These are phyloP conservation scores for Phaeomoniella chlamydospora DNA, from an alignment of 2,329 filamentous ascomycete species.

Conservation along the genomic window DNA sequence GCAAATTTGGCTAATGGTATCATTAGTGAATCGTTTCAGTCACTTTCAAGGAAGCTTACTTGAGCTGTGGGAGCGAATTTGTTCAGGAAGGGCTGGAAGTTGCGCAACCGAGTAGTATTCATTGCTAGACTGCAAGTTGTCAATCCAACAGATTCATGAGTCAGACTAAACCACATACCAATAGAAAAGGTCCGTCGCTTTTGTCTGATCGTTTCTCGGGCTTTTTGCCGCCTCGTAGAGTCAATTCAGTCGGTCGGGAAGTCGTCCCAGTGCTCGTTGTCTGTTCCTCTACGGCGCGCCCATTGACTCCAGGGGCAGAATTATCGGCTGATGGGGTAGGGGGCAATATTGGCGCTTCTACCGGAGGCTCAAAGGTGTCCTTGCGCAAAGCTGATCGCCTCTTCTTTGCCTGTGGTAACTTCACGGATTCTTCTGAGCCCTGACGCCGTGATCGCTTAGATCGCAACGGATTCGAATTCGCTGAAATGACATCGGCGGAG, in stretches of 20 bases:
- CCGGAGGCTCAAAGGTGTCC: constrained; percentile 17
- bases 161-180: constrained; percentile 15
- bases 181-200: constrained; percentile 17
- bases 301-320: constrained; percentile 9
- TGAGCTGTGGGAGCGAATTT: constrained; percentile 37
- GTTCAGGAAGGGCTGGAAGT: constrained; percentile 67
- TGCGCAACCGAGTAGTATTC: constrained; percentile 75
- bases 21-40: constrained; percentile 1
- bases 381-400: constrained; percentile 27
- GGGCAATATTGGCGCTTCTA: constrained; percentile 11
- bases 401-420: constrained; percentile 29
- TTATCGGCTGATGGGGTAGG: constrained; percentile 7
- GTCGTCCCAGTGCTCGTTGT: constrained; percentile 6
- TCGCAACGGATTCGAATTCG: constrained; percentile 9
- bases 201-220: constrained; percentile 16
- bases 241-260: constrained; percentile 17
- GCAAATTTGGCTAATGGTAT: constrained; percentile 42
- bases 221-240: constrained; percentile 22
- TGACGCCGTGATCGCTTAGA: constrained; percentile 15
- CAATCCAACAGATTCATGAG: constrained; percentile 1
- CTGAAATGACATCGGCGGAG: constrained; percentile 9
- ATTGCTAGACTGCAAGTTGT: constrained; percentile 55
- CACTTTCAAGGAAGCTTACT: constrained; percentile 4
- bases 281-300: constrained; percentile 5
- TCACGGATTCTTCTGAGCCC: constrained; percentile 27